Evolutionary conservation across 1,139 yeast genomes (phyloP), one percentile per base, ranked within the genome.

Genomic region (Protomyces inouyei): DNA sequence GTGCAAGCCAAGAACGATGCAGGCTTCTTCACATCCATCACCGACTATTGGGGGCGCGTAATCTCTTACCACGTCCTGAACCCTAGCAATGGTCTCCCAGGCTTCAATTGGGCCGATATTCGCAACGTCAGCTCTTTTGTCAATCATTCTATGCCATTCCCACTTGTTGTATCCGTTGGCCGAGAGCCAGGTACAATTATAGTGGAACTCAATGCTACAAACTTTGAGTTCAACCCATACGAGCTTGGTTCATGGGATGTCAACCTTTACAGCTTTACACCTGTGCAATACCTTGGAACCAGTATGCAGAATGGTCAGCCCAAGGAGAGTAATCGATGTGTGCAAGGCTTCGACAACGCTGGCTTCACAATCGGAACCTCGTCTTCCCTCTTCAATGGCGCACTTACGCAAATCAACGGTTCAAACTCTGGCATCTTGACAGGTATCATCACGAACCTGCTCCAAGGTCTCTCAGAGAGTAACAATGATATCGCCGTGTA

Each of bases 191-290:
- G 83, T 23, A 61, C 61, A 21, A 36, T 55, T 14, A 37, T 60
- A 6, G 55, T 46, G 14, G 59, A 53, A 16, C 76, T 83, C 1
- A 66, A 69, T 8, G 79, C 86, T 64, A 86, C 96, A 0, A 80
- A 87, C 16, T 84, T 88, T 68, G 97, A 91, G 75, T 79, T 88
- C 71, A 87, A 83, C 68, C 92, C 97, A 1, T 88, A 77, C 71
- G 97, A 91, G 76, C 74, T 90, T 75, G 97, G 97, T 6, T 85
- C 95, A 38, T 90, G 95, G 95, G 97, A 91, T 73, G 87, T 40
- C 25, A 80, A 88, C 0, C 75, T 89, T 57, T 79, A 82, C 67
- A 81, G 86, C 28, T 90, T 91, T 76, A 79, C 86, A 28, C 85
- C 86, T 67, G 77, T 85, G 32, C 82, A 84, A 73, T 90, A 88